A percentile compares a stretch with the other conserved stretches of the same genome.
phyloP scores from a whole-genome alignment of 306 rosid species.

The Rosa lucieae region DNA sequence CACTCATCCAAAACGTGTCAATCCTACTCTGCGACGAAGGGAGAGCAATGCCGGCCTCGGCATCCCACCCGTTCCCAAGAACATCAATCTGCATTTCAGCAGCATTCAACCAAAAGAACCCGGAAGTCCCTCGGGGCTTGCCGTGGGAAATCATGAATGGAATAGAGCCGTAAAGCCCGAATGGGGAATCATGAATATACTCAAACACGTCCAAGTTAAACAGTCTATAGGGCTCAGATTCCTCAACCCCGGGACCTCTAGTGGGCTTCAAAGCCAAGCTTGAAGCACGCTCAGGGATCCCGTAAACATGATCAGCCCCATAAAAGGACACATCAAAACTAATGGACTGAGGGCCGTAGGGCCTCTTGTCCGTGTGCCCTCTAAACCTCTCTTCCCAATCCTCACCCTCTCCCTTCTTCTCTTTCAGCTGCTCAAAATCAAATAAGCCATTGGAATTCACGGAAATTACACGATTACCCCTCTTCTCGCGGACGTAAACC shows the following conservation, averaged over 20 bases:
- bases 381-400: constrained; percentile 80
- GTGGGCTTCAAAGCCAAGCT: constrained; percentile 76
- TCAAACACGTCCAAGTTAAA: constrained; percentile 92
- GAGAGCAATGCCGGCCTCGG: constrained; percentile 57
- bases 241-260: constrained; percentile 75
- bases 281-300: constrained; percentile 88
- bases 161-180: constrained; percentile 84
- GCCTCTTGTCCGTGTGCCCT: constrained; percentile 69
- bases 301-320: constrained; percentile 79
- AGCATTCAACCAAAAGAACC: constrained; percentile 93
- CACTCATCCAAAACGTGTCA: constrained; percentile 94
- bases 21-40: constrained; percentile 66
- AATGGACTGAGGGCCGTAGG: constrained; percentile 89
- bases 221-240: constrained; percentile 85
- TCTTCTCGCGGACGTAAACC: constrained; percentile 61
- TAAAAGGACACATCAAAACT: constrained; percentile 85
- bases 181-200: constrained; percentile 76
- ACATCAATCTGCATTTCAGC: constrained; percentile 99
- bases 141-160: constrained; percentile 97
- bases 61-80: constrained; percentile 84
- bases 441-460: constrained; percentile 80
- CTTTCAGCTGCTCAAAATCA: constrained; percentile 76
- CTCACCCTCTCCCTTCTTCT: constrained; percentile 59
- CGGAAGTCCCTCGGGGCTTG: constrained; percentile 59
- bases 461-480: constrained; percentile 65